phyloP scores from a whole-genome alignment of 225 moss, liverwort and hornwort genomes.

The Thuidium tamariscinum region DNA sequence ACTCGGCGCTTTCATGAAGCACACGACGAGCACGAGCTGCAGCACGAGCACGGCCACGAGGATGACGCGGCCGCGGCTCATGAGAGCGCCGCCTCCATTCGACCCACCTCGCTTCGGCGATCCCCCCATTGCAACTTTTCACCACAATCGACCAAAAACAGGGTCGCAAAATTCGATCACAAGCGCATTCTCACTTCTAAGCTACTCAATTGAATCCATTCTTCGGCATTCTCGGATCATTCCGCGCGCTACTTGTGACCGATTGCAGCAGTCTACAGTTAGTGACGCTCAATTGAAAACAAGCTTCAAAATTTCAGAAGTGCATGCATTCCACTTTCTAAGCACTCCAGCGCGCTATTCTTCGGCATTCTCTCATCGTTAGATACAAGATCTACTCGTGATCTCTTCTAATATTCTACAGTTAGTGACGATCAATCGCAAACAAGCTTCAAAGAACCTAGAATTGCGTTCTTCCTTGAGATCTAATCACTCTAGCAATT shows the following conservation, averaged over 20 bases:
- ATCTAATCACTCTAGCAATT: background rate
- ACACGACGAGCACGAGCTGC: conserved; percentile 24
- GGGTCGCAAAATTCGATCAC: background rate
- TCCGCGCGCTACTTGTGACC: background rate
- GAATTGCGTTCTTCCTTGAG: background rate
- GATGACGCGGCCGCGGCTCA: conserved; percentile 18
- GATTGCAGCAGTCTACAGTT: background rate
- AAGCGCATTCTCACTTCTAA: background rate
- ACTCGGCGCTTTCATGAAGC: conserved; percentile 9
- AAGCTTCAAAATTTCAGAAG: background rate
- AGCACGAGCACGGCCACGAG: conserved; percentile 5
- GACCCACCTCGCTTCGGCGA: conserved; percentile 24
- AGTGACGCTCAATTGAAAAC: background rate
- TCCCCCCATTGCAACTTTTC: conserved; percentile 13
- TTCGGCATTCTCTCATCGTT: background rate
- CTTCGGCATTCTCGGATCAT: background rate
- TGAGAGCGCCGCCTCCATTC: background rate
- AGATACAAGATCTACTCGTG: background rate
- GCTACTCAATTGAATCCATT: background rate
- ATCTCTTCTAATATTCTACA: background rate
- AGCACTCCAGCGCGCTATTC: background rate
- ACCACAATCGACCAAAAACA: background rate
- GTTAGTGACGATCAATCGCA: background rate
- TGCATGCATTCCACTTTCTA: background rate
- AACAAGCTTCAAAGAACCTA: background rate